These are phyloP conservation scores for Neocucurbitaria cava DNA, from an alignment of 2,329 filamentous ascomycete species.

Conservation along the genomic window DNA sequence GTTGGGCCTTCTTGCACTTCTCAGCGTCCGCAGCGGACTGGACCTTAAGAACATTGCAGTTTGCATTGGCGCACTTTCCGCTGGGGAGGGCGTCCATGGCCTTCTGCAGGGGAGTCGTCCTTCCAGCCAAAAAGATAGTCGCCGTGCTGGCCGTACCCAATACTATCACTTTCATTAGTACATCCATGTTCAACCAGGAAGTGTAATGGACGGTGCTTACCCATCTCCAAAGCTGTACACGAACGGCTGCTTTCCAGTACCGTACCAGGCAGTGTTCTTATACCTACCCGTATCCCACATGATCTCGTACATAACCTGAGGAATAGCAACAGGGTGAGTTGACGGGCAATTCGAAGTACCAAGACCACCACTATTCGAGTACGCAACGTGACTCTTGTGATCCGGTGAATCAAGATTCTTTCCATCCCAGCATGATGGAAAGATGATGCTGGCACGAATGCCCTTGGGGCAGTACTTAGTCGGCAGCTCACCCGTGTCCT, in stretches of 20 bases:
- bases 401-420: conserved; percentile 58
- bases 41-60: conserved; percentile 39
- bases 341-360: conserved; percentile 56
- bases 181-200: conserved; percentile 1
- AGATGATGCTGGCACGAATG: conserved; percentile 72
- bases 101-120: conserved; percentile 23
- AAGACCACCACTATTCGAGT: conserved; percentile 49
- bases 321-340: conserved; percentile 54
- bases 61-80: conserved; percentile 39
- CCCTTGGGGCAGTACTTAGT: conserved; percentile 80
- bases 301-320: conserved; percentile 57
- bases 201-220: conserved; percentile 30
- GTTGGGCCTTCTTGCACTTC: conserved; percentile 48
- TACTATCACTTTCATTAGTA: conserved; percentile 4
- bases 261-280: conserved; percentile 31
- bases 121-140: conserved; percentile 33
- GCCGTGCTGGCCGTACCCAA: conserved; percentile 32
- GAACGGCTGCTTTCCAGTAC: conserved; percentile 35
- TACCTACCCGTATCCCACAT: conserved; percentile 50
- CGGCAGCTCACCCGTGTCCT: conserved; percentile 48
- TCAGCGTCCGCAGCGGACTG: conserved; percentile 35
- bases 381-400: conserved; percentile 66
- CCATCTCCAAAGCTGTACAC: conserved; percentile 49
- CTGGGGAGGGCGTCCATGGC: conserved; percentile 31
- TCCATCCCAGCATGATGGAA: conserved; percentile 77